Conservation (phyloP, 2,329 filamentous ascomycete genomes). For the Dactylellina haptotyla region DNA sequence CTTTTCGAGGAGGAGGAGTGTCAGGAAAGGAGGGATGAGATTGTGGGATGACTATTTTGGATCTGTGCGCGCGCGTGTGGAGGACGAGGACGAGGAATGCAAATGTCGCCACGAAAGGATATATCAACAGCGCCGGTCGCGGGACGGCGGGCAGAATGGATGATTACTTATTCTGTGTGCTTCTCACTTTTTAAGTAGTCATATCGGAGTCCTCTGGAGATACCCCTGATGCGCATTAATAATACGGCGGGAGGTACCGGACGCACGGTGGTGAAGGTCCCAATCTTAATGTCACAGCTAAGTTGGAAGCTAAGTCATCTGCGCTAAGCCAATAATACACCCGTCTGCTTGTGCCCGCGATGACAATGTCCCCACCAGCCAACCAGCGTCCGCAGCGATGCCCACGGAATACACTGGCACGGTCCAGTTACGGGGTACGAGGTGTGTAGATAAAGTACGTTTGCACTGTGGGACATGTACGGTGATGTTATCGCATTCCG, state of each 20-base stretch:
- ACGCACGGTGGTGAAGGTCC: slow-evolving; percentile 21
- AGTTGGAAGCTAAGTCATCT: background rate
- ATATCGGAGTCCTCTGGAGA: no score
- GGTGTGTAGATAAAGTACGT: background rate
- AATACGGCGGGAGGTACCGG: background rate
- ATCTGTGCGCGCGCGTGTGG: no score
- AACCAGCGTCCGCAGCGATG: slow-evolving; percentile 11
- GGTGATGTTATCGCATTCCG: background rate
- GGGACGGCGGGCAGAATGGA: no score
- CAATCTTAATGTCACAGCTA: no score
- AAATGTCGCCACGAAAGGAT: no score
- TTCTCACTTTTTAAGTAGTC: no score
- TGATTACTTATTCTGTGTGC: background rate
- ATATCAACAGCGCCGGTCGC: no score
- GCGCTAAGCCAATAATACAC: slow-evolving; percentile 1
- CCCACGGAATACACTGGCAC: no score
- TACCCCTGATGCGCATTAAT: background rate
- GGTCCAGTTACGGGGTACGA: background rate
- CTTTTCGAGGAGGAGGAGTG: no score
- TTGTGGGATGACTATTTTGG: no score
- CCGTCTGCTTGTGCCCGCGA: slow-evolving; percentile 9
- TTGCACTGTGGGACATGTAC: background rate
- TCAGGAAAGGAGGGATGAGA: no score
- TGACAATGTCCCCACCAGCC: slow-evolving; percentile 19
- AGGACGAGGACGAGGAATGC: no score